These are phyloP conservation scores for Pseudozyma pruni DNA, from an alignment of 1,284 basidiomycete genomes.

Conservation along the genomic window DNA sequence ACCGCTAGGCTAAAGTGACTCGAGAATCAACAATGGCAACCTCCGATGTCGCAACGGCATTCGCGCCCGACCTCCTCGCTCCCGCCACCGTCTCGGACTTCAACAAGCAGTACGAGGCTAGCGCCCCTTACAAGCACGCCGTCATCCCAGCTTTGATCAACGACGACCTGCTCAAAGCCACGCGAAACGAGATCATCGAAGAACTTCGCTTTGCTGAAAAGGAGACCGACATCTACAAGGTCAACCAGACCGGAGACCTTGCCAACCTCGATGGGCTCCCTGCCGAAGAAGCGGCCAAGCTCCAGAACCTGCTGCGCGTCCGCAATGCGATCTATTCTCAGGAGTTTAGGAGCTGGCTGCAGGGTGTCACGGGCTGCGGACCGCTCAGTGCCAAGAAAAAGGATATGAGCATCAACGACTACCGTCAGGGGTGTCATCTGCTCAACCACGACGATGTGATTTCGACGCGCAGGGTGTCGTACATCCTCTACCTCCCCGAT, in stretches of 20 bases:
- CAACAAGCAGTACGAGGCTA: constrained; percentile 51
- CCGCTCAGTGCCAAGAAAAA: constrained; percentile 89
- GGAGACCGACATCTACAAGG: constrained; percentile 99
- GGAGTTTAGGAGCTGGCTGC: constrained; percentile 84
- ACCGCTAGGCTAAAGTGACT: neutral
- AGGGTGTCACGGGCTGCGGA: constrained; percentile 89
- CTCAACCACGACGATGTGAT: constrained; percentile 85
- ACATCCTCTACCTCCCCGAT: constrained; percentile 96
- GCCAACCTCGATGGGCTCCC: constrained; percentile 86
- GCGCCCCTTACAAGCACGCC: constrained; percentile 82
- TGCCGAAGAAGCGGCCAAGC: constrained; percentile 55
- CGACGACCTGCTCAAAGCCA: constrained; percentile 80
- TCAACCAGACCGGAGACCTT: constrained; percentile 96
- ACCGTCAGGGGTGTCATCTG: constrained; percentile 85
- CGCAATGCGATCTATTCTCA: constrained; percentile 92
- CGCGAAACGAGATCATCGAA: constrained; percentile 81
- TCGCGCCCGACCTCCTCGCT: constrained; percentile 48
- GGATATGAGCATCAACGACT: constrained; percentile 94
- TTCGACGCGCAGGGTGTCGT: constrained; percentile 91
- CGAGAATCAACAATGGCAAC: constrained; percentile 17
- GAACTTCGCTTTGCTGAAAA: constrained; percentile 94
- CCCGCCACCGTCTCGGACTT: constrained; percentile 30
- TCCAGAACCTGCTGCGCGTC: constrained; percentile 73
- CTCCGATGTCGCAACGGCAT: constrained; percentile 32
- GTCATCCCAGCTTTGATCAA: constrained; percentile 85